These are phyloP conservation scores for Zoysia matrella DNA, from an alignment of 202 grass and related monocot species.

Conservation along the genomic window DNA sequence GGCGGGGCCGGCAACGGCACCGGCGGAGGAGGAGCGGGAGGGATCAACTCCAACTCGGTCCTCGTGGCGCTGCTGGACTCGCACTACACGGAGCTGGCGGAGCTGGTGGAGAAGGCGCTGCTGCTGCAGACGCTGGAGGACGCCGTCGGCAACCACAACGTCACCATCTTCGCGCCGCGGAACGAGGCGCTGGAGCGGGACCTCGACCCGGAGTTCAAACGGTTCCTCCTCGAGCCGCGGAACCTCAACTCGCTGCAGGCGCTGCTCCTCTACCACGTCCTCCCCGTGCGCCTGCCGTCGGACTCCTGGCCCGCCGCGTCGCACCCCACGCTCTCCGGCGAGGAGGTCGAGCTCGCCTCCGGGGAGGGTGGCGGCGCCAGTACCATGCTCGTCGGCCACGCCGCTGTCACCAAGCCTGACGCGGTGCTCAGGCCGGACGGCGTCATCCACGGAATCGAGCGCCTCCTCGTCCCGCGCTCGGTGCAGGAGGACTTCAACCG, in stretches of 20 bases:
- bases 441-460: constrained; percentile 86
- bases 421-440: constrained; percentile 64
- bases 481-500: constrained; percentile 89
- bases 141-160: constrained; percentile 60
- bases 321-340: constrained; percentile 57
- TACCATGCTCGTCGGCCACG: constrained; percentile 30
- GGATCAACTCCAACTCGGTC: constrained; percentile 81
- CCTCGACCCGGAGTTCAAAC: constrained; percentile 38
- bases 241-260: constrained; percentile 47
- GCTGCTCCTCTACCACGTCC: constrained; percentile 78
- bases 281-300: constrained; percentile 57
- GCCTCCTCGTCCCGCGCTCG: constrained; percentile 71
- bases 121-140: constrained; percentile 54
- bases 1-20: not conserved
- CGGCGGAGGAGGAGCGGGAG: not conserved
- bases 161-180: constrained; percentile 77
- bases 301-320: constrained; percentile 24
- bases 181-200: constrained; percentile 79
- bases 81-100: too few species aligned
- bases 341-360: not conserved
- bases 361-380: not conserved
- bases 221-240: too few species aligned
- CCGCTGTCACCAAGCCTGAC: constrained; percentile 68
- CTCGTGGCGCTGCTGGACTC: constrained; percentile 10
- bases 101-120: too few species aligned